Conservation (phyloP, 202 grass and related monocot species). For the Setaria viridis region DNA sequence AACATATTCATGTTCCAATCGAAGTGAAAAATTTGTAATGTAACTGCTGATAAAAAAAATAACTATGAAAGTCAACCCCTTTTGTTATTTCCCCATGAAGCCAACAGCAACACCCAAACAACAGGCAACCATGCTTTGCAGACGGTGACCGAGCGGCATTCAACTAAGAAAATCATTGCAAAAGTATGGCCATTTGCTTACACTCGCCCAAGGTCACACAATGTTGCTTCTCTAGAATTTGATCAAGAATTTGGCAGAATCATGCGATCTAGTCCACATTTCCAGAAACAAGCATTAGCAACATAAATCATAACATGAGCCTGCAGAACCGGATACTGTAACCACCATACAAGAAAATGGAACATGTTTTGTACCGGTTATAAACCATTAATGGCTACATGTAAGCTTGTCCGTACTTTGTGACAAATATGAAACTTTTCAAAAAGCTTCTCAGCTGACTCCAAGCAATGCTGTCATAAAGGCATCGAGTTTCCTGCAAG, state of each 20-base stretch:
- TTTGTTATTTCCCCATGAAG: no score
- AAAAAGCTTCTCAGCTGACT: slow-evolving; percentile 24
- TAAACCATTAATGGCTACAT: slow-evolving; percentile 16
- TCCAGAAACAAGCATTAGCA: neutral
- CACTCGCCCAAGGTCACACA: neutral
- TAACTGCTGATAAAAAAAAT: no score
- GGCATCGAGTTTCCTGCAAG: slow-evolving; percentile 42
- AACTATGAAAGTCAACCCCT: no score
- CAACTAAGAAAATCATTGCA: neutral
- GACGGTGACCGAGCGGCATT: no score
- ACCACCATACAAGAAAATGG: neutral
- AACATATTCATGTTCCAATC: no score
- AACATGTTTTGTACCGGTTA: slow-evolving; percentile 12
- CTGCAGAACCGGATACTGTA: neutral
- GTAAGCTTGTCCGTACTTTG: neutral
- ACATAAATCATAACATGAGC: neutral
- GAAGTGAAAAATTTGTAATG: no score
- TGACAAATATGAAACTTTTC: neutral
- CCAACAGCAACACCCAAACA: no score
- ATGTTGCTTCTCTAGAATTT: neutral
- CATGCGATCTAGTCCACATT: neutral
- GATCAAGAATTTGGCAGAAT: neutral
- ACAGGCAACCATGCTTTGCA: no score
- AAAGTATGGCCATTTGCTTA: neutral
- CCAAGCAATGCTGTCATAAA: slow-evolving; percentile 37